These are phyloP conservation scores for Trametopsis cervina DNA, from an alignment of 768 basidiomycete genomes.

Conservation along the genomic window DNA sequence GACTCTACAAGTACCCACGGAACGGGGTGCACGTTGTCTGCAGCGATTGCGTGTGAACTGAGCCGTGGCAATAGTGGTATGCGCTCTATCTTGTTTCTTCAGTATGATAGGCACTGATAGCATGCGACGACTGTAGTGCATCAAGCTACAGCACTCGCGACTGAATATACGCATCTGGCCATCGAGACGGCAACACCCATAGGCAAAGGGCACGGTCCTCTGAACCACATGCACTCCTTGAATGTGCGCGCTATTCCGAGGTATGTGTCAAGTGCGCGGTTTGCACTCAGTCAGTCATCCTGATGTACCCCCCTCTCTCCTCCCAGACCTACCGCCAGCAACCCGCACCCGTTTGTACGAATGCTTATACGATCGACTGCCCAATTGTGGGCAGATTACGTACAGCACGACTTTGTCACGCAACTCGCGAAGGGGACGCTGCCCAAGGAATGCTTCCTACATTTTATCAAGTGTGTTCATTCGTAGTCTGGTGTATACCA, in stretches of 20 bases:
- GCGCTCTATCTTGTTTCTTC: conserved; percentile 26
- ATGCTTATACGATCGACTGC: conserved; percentile 53
- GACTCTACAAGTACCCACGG: conserved; percentile 78
- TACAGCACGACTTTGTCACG: conserved; percentile 79
- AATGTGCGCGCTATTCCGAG: conserved; percentile 39
- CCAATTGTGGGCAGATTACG: conserved; percentile 62
- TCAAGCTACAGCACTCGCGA: conserved; percentile 54
- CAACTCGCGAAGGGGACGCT: conserved; percentile 71
- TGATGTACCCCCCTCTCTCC: background rate
- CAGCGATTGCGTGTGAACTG: conserved; percentile 67
- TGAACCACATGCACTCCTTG: conserved; percentile 77
- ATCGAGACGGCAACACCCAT: conserved; percentile 64
- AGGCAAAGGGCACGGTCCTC: conserved; percentile 74
- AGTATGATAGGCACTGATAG: too few relatives aligned
- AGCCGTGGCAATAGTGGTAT: conserved; percentile 40
- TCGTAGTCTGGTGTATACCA: background rate
- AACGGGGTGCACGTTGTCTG: conserved; percentile 88
- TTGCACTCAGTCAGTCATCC: background rate
- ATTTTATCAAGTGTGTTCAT: conserved; percentile 71
- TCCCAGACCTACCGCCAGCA: conserved; percentile 44
- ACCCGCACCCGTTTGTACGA: conserved; percentile 65
- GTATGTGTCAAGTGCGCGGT: conserved; percentile 33
- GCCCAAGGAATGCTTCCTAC: conserved; percentile 56
- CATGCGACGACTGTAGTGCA: too few relatives aligned
- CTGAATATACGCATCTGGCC: conserved; percentile 65